phyloP scores from a whole-genome alignment of 441 rosid genomes.

The Cnidoscolus chayamansa region DNA sequence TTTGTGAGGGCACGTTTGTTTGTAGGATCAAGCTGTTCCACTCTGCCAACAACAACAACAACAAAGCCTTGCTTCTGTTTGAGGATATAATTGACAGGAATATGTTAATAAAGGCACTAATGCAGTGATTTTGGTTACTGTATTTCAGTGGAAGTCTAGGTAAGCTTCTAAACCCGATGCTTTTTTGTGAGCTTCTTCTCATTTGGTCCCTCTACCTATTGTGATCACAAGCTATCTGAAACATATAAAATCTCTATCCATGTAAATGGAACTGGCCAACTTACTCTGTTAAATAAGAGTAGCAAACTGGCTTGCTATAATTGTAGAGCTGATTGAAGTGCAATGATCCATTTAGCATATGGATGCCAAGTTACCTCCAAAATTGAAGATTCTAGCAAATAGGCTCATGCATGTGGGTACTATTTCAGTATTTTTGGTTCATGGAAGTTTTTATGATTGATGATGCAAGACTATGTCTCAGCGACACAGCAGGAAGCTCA shows the following conservation, averaged over 20 bases:
- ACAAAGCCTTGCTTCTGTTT: not conserved
- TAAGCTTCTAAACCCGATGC: not conserved
- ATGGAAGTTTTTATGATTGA: not conserved
- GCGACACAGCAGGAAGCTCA: too few species aligned
- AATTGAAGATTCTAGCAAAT: not conserved
- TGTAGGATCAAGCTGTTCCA: not conserved
- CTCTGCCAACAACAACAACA: not conserved
- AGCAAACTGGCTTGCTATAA: not conserved
- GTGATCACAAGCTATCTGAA: not conserved
- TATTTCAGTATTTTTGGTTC: not conserved
- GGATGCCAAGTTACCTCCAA: not conserved
- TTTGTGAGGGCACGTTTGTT: not conserved
- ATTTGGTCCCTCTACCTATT: not conserved
- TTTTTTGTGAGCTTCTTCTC: not conserved
- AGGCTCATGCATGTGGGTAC: not conserved
- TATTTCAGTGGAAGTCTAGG: not conserved
- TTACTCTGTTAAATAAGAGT: not conserved
- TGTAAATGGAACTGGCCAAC: not conserved
- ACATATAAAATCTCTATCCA: not conserved
- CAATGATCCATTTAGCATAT: not conserved
- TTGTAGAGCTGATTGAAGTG: not conserved
- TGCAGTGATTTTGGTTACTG: not conserved
- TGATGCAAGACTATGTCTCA: not conserved
- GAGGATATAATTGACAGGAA: not conserved
- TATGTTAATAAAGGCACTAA: not conserved